A percentile compares a stretch with the other conserved stretches of the same genome.
These are phyloP conservation scores for Chenopodium berlandieri DNA, from an alignment of 148 eudicot genomes.

Conservation along the genomic window DNA sequence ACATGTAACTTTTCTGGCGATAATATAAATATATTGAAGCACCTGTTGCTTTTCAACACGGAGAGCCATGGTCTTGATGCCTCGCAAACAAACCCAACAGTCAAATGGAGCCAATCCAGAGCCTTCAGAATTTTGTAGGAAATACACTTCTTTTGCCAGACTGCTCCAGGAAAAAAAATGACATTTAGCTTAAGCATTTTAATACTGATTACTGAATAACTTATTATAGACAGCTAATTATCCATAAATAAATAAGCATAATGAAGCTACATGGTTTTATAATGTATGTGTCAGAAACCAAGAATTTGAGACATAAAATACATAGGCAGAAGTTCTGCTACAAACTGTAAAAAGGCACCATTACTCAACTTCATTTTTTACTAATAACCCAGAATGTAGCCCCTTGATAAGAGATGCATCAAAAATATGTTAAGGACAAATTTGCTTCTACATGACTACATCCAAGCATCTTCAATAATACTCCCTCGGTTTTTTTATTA, in stretches of 20 bases:
- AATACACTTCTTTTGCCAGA: slow-evolving; percentile 84
- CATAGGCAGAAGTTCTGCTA: background rate
- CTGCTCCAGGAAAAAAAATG: slow-evolving; percentile 35
- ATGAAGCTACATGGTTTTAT: background rate
- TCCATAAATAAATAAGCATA: background rate
- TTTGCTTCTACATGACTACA: background rate
- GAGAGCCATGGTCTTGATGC: slow-evolving; percentile 96
- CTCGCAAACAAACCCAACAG: slow-evolving; percentile 97
- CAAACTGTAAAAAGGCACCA: background rate
- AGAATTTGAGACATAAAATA: background rate
- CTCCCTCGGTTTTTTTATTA: no score
- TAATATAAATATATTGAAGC: background rate
- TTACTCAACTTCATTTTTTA: background rate
- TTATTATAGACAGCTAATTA: background rate
- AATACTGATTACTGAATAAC: background rate
- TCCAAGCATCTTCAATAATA: background rate
- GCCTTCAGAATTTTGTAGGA: slow-evolving; percentile 95
- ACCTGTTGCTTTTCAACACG: slow-evolving; percentile 99
- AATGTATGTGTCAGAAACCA: background rate
- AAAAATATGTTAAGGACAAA: background rate
- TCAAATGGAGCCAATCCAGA: slow-evolving; percentile 94
- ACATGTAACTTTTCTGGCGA: background rate
- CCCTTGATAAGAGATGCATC: background rate
- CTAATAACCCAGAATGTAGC: background rate
- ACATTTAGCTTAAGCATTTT: slow-evolving; percentile 1